A percentile compares a stretch with the other conserved stretches of the same genome.
These are phyloP conservation scores for Mariannaea elegans DNA, from an alignment of 2,329 filamentous ascomycete genomes.

Conservation along the genomic window DNA sequence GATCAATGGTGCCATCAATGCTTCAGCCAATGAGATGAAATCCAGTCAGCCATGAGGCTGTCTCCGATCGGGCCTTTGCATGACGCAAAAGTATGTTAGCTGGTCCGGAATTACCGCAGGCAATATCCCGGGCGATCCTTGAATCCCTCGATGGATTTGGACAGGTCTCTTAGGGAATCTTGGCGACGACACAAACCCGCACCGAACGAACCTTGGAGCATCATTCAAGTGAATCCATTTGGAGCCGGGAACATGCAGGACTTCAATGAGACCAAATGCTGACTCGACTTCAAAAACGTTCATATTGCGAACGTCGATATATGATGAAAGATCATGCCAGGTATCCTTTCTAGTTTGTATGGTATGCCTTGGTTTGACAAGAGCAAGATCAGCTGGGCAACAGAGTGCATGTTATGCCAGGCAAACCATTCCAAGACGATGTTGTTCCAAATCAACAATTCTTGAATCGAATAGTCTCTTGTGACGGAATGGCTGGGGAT, in stretches of 20 bases:
- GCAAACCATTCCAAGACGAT: not conserved
- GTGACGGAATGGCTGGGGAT: not conserved
- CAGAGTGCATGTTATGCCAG: not conserved
- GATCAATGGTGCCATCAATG: not conserved
- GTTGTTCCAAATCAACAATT: not conserved
- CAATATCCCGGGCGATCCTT: not conserved
- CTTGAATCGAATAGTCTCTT: not conserved
- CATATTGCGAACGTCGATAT: not conserved
- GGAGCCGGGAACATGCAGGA: not conserved
- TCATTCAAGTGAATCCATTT: constrained; percentile 10
- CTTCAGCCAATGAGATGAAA: not conserved
- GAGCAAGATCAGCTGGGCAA: not conserved
- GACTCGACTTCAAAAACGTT: not conserved
- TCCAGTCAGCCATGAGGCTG: not conserved
- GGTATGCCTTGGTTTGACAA: not conserved
- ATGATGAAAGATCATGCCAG: not conserved
- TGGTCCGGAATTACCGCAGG: not conserved
- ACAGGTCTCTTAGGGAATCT: not conserved
- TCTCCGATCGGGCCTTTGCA: not conserved
- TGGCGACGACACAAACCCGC: not conserved
- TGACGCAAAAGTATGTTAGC: not conserved
- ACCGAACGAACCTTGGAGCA: not conserved
- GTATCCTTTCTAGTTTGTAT: too few species aligned
- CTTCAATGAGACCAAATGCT: not conserved
- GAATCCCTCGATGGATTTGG: not conserved